Base-by-base conservation (phyloP, 352 stramenopile species). In the Thalassiosira exigua region DNA sequence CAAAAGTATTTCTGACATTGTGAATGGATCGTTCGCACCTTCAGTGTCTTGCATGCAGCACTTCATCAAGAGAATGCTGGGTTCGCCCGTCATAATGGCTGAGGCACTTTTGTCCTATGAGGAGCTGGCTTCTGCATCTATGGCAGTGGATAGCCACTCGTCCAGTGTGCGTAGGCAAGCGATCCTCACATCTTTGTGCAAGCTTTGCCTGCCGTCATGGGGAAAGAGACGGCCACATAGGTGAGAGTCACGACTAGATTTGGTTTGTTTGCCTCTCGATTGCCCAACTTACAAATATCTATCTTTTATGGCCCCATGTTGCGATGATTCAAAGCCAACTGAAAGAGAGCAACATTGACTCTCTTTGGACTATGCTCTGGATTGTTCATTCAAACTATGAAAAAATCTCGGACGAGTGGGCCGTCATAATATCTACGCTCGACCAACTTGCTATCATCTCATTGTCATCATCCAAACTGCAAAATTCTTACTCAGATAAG, bases 151-250 rank as follows among this genome's bases (percentile, higher is more conserved):
- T 75, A 53, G 69, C 33, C 39, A 69, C 27, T 50, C 65, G 64
- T 67, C 65, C 12, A 80, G 72, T 70, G 72, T 91, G 53, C 66
- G 88, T 22, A 42, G 86, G 46, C 74, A 86, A 30, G 81, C 83
- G 17, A 80, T 94, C 26, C 54, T 94, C 3, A 87, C 81, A 32
- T 92, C 87, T n/a, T 51, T 94, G 1, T 93, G 86, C 72, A 94
- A 94, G 61, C 59, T 94, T 12, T 92, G 84, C 42, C 54, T 94
- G n/a, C 89, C 89, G 30, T 78, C 87, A 29, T 93, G 89, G 87
- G 87, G 87, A 57, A 91, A 91, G 54, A 85, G 69, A 69, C 41
- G 79, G 12, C 44, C 52, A 50, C 58, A 79, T 54, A 61, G 48
- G 75, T 82, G 51, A 79, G 66, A 72, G 58, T 24, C 27, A 51